phyloP scores from a whole-genome alignment of 495 filamentous ascomycete genomes.

The Astrocystis sublimbata region DNA sequence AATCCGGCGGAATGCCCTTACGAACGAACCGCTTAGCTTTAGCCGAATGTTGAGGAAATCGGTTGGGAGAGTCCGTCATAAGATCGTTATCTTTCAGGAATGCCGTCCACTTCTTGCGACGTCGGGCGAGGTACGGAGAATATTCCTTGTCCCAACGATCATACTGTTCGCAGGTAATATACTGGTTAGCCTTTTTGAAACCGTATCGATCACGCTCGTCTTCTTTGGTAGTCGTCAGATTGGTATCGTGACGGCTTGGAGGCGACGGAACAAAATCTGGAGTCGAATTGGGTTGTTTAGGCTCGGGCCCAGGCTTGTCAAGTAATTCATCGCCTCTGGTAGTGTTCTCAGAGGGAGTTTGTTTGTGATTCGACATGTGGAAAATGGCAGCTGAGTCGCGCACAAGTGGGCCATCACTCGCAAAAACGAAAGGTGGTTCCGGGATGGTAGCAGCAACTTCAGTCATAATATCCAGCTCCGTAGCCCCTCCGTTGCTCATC shows the following conservation, averaged over 20 bases:
- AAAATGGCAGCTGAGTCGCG: constrained; percentile 46
- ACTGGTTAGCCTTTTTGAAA: constrained; percentile 83
- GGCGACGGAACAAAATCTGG: constrained; percentile 16
- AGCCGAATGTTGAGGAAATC: constrained; percentile 75
- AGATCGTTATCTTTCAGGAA: constrained; percentile 77
- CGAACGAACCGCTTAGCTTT: constrained; percentile 88
- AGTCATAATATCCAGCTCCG: constrained; percentile 48
- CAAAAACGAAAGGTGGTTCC: constrained; percentile 23
- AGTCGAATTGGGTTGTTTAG: constrained; percentile 22
- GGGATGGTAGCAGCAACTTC: constrained; percentile 30
- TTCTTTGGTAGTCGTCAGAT: constrained; percentile 24
- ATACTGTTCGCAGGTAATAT: constrained; percentile 74
- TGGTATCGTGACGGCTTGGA: constrained; percentile 28
- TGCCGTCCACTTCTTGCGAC: constrained; percentile 77
- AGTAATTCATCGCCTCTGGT: constrained; percentile 15
- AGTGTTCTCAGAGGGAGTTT: constrained; percentile 23
- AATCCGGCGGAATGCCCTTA: constrained; percentile 94
- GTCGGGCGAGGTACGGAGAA: constrained; percentile 63
- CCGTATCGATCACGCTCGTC: constrained; percentile 77
- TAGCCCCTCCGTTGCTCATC: constrained; percentile 36
- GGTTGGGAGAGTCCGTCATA: constrained; percentile 65
- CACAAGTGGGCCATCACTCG: constrained; percentile 22
- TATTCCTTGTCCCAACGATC: constrained; percentile 80
- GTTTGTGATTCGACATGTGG: constrained; percentile 36
- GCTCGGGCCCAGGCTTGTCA: constrained; percentile 35